phyloP scores from a whole-genome alignment of 768 basidiomycete species.

The Auriscalpium orientale region DNA sequence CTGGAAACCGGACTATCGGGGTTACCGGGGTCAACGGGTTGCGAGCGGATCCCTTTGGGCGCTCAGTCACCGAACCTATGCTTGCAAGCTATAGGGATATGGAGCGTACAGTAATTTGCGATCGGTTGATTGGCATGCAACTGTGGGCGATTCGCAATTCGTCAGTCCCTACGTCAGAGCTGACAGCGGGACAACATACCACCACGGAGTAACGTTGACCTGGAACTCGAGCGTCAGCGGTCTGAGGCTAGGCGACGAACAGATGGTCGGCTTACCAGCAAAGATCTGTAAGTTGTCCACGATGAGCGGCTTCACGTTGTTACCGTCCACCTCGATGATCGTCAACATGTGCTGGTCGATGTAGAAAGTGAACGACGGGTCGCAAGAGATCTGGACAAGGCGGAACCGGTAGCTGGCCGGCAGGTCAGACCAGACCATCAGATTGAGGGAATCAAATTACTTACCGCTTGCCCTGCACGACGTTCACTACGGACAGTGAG shows the following conservation, averaged over 20 bases:
- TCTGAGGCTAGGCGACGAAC: background rate
- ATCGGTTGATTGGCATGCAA: conserved; percentile 34
- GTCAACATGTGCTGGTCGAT: conserved; percentile 33
- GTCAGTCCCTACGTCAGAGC: no score
- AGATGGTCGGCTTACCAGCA: conserved; percentile 23
- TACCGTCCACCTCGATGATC: conserved; percentile 37
- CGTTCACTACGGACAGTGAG: conserved; percentile 13
- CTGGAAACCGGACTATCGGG: conserved; percentile 12
- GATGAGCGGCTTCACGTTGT: conserved; percentile 23
- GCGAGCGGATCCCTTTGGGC: conserved; percentile 17
- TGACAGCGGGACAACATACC: conserved; percentile 7
- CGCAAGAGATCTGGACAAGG: conserved; percentile 17
- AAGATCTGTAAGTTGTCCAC: conserved; percentile 37
- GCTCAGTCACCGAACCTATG: background rate
- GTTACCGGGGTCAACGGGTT: background rate
- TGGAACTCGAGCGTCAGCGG: background rate
- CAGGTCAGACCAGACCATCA: background rate
- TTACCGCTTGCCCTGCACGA: conserved; percentile 8
- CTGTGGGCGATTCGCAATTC: background rate
- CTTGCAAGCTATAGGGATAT: conserved; percentile 1
- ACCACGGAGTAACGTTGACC: conserved; percentile 22
- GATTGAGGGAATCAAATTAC: background rate
- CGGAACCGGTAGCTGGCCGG: conserved; percentile 16
- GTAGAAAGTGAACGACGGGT: conserved; percentile 32
- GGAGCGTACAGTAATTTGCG: conserved; percentile 35